phyloP scores from a whole-genome alignment of 306 rosid genomes.

The Casuarina equisetifolia region DNA sequence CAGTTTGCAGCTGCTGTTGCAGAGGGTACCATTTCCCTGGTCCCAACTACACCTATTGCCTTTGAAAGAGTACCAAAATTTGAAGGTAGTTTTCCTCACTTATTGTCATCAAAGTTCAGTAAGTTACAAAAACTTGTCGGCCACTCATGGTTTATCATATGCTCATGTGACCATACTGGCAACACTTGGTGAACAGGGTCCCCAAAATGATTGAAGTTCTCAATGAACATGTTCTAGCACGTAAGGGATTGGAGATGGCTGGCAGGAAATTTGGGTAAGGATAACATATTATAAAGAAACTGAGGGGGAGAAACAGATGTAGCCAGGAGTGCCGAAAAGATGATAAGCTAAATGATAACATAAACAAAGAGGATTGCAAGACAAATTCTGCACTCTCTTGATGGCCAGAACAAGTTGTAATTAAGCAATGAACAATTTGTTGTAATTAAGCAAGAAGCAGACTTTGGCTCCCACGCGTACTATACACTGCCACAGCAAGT shows the following conservation, averaged over 20 bases:
- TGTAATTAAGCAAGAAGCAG: background rate
- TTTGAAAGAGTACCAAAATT: background rate
- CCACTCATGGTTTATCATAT: constrained; percentile 5
- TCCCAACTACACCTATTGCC: too few relatives aligned
- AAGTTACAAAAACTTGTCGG: constrained; percentile 13
- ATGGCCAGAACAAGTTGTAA: background rate
- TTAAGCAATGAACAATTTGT: background rate
- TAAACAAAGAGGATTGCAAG: background rate
- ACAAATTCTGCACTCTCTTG: background rate
- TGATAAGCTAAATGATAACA: background rate
- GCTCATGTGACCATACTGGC: constrained; percentile 1
- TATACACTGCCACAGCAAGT: background rate
- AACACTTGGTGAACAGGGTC: background rate
- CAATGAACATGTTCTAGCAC: background rate
- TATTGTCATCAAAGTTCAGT: constrained; percentile 10
- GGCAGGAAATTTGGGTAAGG: constrained; percentile 10
- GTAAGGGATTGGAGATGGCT: background rate
- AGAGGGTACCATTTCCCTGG: too few relatives aligned
- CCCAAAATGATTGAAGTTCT: background rate
- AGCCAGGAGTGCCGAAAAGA: background rate
- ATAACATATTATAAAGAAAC: constrained; percentile 2
- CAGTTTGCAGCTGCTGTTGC: too few relatives aligned
- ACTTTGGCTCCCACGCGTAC: background rate
- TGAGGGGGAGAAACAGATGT: background rate
- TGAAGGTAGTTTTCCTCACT: background rate